phyloP scores from a whole-genome alignment of 2,329 filamentous ascomycete genomes.

The Ilyonectria robusta region DNA sequence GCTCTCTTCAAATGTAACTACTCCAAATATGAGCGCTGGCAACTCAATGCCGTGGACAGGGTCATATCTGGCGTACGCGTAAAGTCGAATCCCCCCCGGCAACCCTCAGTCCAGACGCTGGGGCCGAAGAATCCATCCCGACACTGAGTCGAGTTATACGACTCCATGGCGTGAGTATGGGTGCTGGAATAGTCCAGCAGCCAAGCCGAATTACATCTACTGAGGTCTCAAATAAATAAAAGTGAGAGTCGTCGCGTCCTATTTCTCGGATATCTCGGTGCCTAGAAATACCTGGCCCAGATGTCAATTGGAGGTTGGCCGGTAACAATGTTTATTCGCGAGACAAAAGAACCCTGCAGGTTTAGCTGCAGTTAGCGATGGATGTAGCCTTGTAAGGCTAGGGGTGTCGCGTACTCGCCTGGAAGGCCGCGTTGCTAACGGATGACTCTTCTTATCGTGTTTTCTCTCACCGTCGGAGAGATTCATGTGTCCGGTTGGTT shows the following conservation, averaged over 20 bases:
- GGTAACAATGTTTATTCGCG: not conserved
- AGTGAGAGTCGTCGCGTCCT: not conserved
- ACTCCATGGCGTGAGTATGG: conserved; percentile 27
- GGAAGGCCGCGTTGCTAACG: not conserved
- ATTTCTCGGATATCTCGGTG: not conserved
- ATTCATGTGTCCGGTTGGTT: not conserved
- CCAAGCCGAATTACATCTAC: not conserved
- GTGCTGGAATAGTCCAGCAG: not conserved
- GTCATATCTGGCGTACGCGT: conserved; percentile 39
- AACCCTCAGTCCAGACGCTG: conserved; percentile 46
- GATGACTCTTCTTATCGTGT: not conserved
- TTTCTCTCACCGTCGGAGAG: not conserved
- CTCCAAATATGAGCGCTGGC: conserved; percentile 24
- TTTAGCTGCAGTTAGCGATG: not conserved
- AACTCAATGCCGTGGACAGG: too few relatives aligned
- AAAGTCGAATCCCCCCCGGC: conserved; percentile 52
- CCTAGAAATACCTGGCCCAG: not conserved
- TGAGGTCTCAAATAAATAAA: not conserved
- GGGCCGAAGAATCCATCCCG: conserved; percentile 50
- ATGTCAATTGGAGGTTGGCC: not conserved
- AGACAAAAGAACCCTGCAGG: conserved; percentile 9
- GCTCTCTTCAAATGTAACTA: conserved; percentile 51
- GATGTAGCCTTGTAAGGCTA: not conserved
- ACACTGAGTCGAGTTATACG: conserved; percentile 47
- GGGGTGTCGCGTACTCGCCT: not conserved